phyloP scores from a whole-genome alignment of 495 filamentous ascomycete genomes.

The Penicillium daleae region DNA sequence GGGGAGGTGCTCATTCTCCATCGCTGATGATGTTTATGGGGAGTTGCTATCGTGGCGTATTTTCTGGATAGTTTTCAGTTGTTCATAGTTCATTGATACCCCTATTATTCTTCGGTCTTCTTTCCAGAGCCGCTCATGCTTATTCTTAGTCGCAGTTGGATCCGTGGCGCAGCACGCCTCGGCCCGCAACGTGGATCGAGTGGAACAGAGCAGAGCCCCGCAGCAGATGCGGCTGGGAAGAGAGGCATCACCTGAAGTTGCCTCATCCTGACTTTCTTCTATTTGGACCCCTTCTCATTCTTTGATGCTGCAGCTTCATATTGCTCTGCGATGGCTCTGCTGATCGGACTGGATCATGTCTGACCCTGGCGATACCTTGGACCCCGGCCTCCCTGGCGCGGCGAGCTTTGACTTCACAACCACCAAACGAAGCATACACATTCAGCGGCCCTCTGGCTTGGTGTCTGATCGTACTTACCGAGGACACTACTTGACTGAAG shows the following conservation, averaged over 20 bases:
- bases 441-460: too few relatives aligned
- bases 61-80: neutral
- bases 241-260: neutral
- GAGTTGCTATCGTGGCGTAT: neutral
- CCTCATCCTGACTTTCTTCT: neutral
- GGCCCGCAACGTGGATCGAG: neutral
- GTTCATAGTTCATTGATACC: constrained; percentile 3
- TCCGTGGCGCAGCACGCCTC: neutral
- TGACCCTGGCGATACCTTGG: constrained; percentile 14
- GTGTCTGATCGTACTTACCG: too few relatives aligned
- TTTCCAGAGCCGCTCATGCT: neutral
- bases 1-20: constrained; percentile 60
- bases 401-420: neutral
- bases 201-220: neutral
- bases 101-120: neutral
- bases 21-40: constrained; percentile 43
- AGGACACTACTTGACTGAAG: constrained; percentile 67
- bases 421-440: too few relatives aligned
- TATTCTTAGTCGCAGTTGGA: neutral
- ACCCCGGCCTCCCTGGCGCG: neutral
- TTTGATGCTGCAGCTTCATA: neutral
- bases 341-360: constrained; percentile 24
- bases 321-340: neutral
- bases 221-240: neutral
- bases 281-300: neutral